Base-by-base conservation (phyloP, 768 basidiomycete genomes). In the Hygrophorus russula region DNA sequence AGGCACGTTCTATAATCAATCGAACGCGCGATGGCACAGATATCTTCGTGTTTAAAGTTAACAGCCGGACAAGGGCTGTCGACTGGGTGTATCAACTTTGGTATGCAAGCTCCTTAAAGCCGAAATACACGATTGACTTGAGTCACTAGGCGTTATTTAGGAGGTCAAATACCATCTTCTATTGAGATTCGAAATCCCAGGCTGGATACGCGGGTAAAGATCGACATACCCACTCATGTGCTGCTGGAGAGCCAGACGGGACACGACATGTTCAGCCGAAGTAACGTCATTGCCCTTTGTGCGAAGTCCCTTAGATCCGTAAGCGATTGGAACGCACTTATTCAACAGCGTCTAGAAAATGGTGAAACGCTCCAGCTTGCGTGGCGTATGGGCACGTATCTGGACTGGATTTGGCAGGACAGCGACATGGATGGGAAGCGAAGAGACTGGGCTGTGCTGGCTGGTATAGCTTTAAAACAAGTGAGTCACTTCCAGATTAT, bases 21-120 rank as follows among this genome's bases (percentile, higher is more conserved):
- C 61, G 68, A 9, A 57, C 62, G 0, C 73, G 70, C 40, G 73
- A 74, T 47, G 89, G 91, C 4, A 87, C 81, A 0, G 82, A 90
- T 49, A 74, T 94, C 19, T 94, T 92, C 58, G 69, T 94, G 20
- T 86, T 93, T 60, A 93, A 94, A 53, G 53, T 69, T 13, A 87
- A 83, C 57, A 80, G 78, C 49, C 75, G 86, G 20, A 79, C 82
- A 4, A 68, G 89, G 41, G 82, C 86, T 1, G 69, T 76, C 31
- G 91, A 96, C 58, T 97, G 93, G 93, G 68, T 78, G 36, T 96
- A 91, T 92, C 71, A 76, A 41, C 64, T 96, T 36, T 91, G 88
- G 91, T 81, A 51, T 44, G 62, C 44, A 28, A 29, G 15, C 15
- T 10, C 10, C 35, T 31, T 31, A 5, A 24, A 33, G 6, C 41